Evolutionary conservation across 176 grass and related monocot genomes (phyloP).

Genomic region (Raddia distichophylla): DNA sequence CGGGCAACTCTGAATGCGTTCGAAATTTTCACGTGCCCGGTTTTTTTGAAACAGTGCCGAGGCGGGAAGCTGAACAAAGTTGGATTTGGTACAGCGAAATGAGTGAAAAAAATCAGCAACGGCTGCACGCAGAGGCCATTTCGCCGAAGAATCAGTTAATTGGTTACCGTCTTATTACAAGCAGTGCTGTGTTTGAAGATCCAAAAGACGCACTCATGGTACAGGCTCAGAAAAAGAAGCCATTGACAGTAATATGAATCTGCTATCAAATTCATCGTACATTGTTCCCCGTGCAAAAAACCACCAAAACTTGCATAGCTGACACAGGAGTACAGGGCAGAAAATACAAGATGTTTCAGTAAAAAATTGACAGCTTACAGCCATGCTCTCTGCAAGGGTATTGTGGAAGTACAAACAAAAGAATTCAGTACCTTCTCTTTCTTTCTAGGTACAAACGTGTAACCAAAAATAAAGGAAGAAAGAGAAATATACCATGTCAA

Average conservation of each 20-base stretch:
- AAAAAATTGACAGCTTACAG: background rate
- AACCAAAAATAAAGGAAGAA: background rate
- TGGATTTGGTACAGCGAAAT: background rate
- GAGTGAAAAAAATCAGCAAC: background rate
- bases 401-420: slow-evolving; percentile 1
- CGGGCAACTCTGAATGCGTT: background rate
- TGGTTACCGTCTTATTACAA: background rate
- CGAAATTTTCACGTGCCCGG: background rate
- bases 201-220: background rate
- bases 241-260: background rate
- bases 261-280: background rate
- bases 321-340: background rate
- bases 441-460: slow-evolving; percentile 34
- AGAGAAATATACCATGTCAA: background rate
- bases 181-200: background rate
- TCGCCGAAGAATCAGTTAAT: background rate
- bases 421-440: background rate
- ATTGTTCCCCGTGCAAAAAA: background rate
- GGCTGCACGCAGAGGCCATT: background rate
- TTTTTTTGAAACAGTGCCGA: background rate
- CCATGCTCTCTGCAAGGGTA: background rate
- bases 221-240: background rate
- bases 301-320: background rate
- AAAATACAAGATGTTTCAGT: background rate
- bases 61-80: background rate